Evolutionary conservation across 495 filamentous ascomycete species (phyloP).

Genomic region (Talaromyces liani): DNA sequence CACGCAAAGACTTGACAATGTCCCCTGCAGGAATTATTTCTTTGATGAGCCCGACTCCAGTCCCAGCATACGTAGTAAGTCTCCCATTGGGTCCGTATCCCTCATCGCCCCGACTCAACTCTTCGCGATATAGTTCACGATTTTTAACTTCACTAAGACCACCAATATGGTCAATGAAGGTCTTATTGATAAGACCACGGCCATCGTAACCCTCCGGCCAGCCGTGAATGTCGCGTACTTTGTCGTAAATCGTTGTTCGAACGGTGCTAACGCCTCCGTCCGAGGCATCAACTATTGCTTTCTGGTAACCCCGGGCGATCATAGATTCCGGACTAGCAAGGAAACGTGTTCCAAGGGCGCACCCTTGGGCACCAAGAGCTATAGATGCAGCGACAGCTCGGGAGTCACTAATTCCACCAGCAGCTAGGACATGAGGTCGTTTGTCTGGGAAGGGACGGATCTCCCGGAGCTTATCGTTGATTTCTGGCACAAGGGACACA

Average conservation of each 20-base stretch:
- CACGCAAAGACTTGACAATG: slow-evolving; percentile 20
- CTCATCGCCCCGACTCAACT: slow-evolving; percentile 35
- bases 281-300: slow-evolving; percentile 46
- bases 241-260: slow-evolving; percentile 61
- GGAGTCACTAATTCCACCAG: slow-evolving; percentile 62
- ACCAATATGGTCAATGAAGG: slow-evolving; percentile 42
- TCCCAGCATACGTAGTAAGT: slow-evolving; percentile 59
- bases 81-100: slow-evolving; percentile 50
- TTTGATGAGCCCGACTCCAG: slow-evolving; percentile 31
- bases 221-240: slow-evolving; percentile 49
- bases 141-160: slow-evolving; percentile 48
- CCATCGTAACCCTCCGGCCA: slow-evolving; percentile 60
- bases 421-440: slow-evolving; percentile 40
- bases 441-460: background rate
- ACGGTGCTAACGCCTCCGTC: slow-evolving; percentile 61
- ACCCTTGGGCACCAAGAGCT: slow-evolving; percentile 54
- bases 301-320: slow-evolving; percentile 47
- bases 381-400: slow-evolving; percentile 54
- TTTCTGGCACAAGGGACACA: slow-evolving; percentile 47
- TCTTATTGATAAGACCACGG: slow-evolving; percentile 54
- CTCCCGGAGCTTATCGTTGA: slow-evolving; percentile 40
- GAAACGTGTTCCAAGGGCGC: slow-evolving; percentile 64
- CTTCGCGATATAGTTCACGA: slow-evolving; percentile 44
- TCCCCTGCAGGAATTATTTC: slow-evolving; percentile 19
- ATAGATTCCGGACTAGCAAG: slow-evolving; percentile 52